These are phyloP conservation scores for Penicillium soppii DNA, from an alignment of 495 filamentous ascomycete genomes.

Conservation along the genomic window DNA sequence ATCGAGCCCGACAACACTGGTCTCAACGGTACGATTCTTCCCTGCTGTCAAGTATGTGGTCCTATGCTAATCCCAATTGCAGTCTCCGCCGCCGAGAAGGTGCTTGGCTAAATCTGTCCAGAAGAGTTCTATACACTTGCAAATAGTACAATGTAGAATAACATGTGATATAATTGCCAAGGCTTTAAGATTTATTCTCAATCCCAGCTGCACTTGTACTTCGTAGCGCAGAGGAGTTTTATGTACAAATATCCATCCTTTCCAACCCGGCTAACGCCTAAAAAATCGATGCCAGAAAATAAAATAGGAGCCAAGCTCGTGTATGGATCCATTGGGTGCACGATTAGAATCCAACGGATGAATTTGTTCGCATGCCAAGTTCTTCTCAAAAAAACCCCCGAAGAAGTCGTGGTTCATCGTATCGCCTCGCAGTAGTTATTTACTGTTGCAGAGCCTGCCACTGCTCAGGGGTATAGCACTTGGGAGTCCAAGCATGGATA, in stretches of 20 bases:
- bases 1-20: conserved; percentile 96
- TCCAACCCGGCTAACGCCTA: conserved; percentile 12
- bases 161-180: background rate
- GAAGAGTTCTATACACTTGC: background rate
- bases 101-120: conserved; percentile 52
- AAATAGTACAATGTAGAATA: conserved; percentile 11
- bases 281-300: conserved; percentile 2
- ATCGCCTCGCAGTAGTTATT: background rate
- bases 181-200: background rate
- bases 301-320: background rate
- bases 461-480: conserved; percentile 93
- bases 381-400: background rate
- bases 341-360: background rate
- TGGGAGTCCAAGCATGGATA: conserved; percentile 98
- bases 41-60: background rate
- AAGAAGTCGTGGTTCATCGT: background rate
- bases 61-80: conserved; percentile 15
- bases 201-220: background rate
- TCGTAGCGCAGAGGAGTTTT: conserved; percentile 1
- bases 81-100: conserved; percentile 73
- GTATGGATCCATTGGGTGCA: background rate
- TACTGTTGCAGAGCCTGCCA: conserved; percentile 70
- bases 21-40: conserved; percentile 61
- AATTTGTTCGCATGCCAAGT: background rate
- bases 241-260: conserved; percentile 10